Percentiles rank a stretch among this genome's conserved stretches.
These are phyloP conservation scores for Phaseolus coccineus DNA, from an alignment of 331 rosid genomes.

Conservation along the genomic window DNA sequence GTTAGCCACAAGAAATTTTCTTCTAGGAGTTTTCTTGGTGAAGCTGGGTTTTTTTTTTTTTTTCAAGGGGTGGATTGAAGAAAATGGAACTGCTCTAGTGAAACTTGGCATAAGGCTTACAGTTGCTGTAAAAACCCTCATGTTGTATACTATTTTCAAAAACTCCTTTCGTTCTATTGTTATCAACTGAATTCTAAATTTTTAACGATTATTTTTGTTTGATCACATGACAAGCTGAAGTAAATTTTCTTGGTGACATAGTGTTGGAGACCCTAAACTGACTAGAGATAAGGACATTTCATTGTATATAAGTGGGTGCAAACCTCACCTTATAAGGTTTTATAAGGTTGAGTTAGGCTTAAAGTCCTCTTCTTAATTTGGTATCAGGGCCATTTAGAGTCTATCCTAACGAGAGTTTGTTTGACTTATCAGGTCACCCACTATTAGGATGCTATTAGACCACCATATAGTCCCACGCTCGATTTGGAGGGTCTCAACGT, in stretches of 20 bases:
- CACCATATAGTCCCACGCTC: no score
- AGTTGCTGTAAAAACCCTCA: slow-evolving; percentile 93
- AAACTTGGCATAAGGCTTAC: slow-evolving; percentile 98
- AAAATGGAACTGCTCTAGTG: slow-evolving; percentile 95
- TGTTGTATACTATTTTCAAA: slow-evolving; percentile 47
- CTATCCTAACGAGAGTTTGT: no score
- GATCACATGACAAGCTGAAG: slow-evolving; percentile 78
- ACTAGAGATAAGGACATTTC: no score
- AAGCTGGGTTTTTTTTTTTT: slow-evolving; percentile 97
- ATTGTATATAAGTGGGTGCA: no score
- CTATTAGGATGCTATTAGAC: no score
- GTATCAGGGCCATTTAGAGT: no score
- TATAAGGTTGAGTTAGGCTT: no score
- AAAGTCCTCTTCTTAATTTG: no score
- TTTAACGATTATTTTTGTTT: slow-evolving; percentile 25
- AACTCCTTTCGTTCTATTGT: background rate
- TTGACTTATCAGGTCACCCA: no score
- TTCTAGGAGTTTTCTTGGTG: slow-evolving; percentile 99
- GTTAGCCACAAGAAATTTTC: slow-evolving; percentile 89
- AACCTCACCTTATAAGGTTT: no score
- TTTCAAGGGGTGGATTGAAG: slow-evolving; percentile 98
- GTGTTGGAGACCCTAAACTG: slow-evolving; percentile 6
- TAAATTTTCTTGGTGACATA: slow-evolving; percentile 88
- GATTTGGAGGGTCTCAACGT: no score
- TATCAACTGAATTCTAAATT: slow-evolving; percentile 12